Base-by-base conservation (phyloP, 805 yeast species). In the Yamadazyma scolyti region DNA sequence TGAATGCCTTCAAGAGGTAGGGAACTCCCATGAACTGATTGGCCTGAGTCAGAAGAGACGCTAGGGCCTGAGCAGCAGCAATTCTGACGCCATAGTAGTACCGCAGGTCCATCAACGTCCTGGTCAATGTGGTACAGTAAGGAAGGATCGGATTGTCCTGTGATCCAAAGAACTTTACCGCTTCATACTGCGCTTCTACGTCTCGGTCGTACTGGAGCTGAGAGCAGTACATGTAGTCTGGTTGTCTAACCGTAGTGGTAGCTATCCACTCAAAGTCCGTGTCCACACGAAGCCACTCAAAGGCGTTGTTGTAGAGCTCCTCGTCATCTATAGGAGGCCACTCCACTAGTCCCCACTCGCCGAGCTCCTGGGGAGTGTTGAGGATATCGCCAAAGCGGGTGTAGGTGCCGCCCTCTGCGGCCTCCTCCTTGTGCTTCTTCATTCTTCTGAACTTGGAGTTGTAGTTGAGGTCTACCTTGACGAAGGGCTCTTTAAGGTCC, bases 191-290 rank as follows among this genome's bases (percentile, higher is more conserved):
- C 0, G 99, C 98, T 39, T 88, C 96, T 12, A 93, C 94, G 50
- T 93, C 99, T 40, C 96, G 65, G 57, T 93, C 99, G 51, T 88
- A 95, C 45, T 85, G 93, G 18, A 93, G 61, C 50, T 93, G 98
- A 0, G 97, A 85, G 1, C 87, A 84, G 52, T 75, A 93, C 97
- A 93, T 93, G 50, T 87, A 83, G 47, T 88, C 97, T 0, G 96
- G 95, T 56, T 89, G 96, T 44, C 80, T 85, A 20, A 93, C 76
- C 36, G 77, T 71, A 14, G 86, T 66, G 43, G 75, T 76, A 38
- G 95, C 86, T 29, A 93, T 82, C 99, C 99, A 93, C 54, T 93
- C 98, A 48, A 82, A 84, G 54, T 93, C 99, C 0, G 97, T 89
- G 59, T 93, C 99, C n/a, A 90, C 85, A 46, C 99, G 70, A 22